phyloP scores from a whole-genome alignment of 495 filamentous ascomycete genomes.

The Clohesyomyces aquaticus region DNA sequence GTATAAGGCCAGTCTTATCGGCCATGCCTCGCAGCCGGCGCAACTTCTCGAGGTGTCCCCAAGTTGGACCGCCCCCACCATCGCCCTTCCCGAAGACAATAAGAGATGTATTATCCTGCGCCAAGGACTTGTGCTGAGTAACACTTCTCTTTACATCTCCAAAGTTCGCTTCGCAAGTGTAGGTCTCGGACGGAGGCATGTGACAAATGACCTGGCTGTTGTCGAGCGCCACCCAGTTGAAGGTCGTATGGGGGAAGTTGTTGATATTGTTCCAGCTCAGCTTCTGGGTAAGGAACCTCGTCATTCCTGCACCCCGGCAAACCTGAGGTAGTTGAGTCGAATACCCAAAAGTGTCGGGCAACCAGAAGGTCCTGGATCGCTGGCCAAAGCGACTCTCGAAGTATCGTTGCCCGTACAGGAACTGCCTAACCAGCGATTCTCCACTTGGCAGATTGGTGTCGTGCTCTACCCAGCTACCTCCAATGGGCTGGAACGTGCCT shows the following conservation, averaged over 20 bases:
- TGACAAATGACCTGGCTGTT: slow-evolving; percentile 96
- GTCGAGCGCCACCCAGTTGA: slow-evolving; percentile 95
- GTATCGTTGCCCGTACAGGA: slow-evolving; percentile 90
- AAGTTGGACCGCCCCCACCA: slow-evolving; percentile 94
- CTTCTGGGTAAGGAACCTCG: slow-evolving; percentile 95
- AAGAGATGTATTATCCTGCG: slow-evolving; percentile 83
- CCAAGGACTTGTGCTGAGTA: slow-evolving; percentile 91
- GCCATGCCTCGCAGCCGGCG: slow-evolving; percentile 91
- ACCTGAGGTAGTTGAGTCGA: slow-evolving; percentile 92
- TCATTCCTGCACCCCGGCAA: slow-evolving; percentile 90
- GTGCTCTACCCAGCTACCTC: slow-evolving; percentile 98
- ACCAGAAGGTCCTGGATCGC: slow-evolving; percentile 89
- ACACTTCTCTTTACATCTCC: slow-evolving; percentile 91
- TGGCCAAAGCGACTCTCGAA: slow-evolving; percentile 93
- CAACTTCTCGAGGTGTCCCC: slow-evolving; percentile 89
- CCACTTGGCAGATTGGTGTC: slow-evolving; percentile 97
- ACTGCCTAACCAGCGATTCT: slow-evolving; percentile 93
- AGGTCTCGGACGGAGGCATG: slow-evolving; percentile 93
- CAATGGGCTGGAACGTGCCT: slow-evolving; percentile 90
- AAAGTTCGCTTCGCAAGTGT: slow-evolving; percentile 92
- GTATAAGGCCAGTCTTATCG: slow-evolving; percentile 80
- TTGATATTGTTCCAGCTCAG: slow-evolving; percentile 98
- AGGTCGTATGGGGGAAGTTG: slow-evolving; percentile 96
- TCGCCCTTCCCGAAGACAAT: slow-evolving; percentile 96
- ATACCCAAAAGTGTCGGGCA: slow-evolving; percentile 97